Base-by-base conservation (phyloP, 257 asterid genomes). In the Fraxinus cuspidata region DNA sequence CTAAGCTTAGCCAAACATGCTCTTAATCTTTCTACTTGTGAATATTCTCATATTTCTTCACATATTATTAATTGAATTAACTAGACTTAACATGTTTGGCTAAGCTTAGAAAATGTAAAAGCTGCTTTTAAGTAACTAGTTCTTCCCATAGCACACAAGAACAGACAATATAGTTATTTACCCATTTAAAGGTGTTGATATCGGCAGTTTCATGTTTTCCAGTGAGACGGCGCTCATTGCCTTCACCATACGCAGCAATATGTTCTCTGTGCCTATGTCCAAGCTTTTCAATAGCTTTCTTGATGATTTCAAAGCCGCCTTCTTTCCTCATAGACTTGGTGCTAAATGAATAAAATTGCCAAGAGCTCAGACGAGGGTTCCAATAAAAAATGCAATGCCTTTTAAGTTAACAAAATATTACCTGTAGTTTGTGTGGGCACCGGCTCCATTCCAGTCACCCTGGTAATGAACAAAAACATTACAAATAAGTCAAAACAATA, bases 381-480 rank as follows among this genome's bases (percentile, higher is more conserved):
- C 2, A 23, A 23, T 23, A 42, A 56, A 29, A 56, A 32, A 56
- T 1, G 27, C 9, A 31, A 18, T n/a, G 4, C 27, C 9, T 2
- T 35, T 7, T 2, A 44, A 42, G 5, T 10, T 64, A 5, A 44
- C n/a, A 77, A 34, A 37, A 35, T 3, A 73, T 29, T 65, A 74
- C 79, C 83, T 80, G 74, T 81, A 81, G 31, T 81, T 81, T 23
- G 85, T 81, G 79, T 81, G 85, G 35, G 85, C 85, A 32, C 85
- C 85, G 37, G 85, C 85, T 1, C 85, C 85, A 66, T 81, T 81
- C 85, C 85, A 81, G 25, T 81, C 85, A 64, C 85, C 85, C 85
- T 81, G 66, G 21, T 15, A 49, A 21, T 5, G 19, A 53, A 73
- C 27, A 56, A 56, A 56, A n/a, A 56, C 65, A 56, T n/a, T 12